Conservation (phyloP, 1,284 basidiomycete species). For the Athelia psychrophila region DNA sequence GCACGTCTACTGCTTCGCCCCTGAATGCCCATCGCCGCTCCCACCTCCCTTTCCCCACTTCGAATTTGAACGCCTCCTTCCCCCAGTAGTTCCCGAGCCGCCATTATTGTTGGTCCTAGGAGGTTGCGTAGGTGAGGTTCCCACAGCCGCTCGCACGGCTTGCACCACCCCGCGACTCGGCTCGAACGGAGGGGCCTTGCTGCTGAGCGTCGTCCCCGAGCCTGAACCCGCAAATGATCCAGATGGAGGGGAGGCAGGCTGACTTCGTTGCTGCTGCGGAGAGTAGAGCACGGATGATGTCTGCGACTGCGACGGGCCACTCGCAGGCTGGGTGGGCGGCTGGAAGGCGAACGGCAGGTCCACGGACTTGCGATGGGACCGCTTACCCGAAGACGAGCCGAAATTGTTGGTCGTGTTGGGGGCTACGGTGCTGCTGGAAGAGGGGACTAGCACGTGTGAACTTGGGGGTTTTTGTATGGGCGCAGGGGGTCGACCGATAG, state of each 20-base stretch:
- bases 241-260: conserved; percentile 12
- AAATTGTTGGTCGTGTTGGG: background rate
- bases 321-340: background rate
- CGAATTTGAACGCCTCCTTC: background rate
- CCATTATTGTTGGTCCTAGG: background rate
- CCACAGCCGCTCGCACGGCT: background rate
- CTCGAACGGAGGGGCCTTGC: conserved; percentile 50
- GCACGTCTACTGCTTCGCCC: background rate
- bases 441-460: background rate
- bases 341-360: background rate
- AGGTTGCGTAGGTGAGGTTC: background rate
- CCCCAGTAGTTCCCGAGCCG: background rate
- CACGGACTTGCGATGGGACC: background rate
- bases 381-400: background rate
- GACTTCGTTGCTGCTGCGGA: background rate
- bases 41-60: background rate
- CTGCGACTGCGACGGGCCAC: background rate
- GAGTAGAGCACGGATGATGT: background rate
- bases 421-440: background rate
- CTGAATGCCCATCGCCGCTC: background rate
- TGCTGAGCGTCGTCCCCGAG: conserved; percentile 35
- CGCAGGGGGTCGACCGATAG: background rate
- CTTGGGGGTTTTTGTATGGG: background rate
- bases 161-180: conserved; percentile 26
- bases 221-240: conserved; percentile 9